Base-by-base conservation (phyloP, 768 basidiomycete species). In the Lactarius sanguifluus region DNA sequence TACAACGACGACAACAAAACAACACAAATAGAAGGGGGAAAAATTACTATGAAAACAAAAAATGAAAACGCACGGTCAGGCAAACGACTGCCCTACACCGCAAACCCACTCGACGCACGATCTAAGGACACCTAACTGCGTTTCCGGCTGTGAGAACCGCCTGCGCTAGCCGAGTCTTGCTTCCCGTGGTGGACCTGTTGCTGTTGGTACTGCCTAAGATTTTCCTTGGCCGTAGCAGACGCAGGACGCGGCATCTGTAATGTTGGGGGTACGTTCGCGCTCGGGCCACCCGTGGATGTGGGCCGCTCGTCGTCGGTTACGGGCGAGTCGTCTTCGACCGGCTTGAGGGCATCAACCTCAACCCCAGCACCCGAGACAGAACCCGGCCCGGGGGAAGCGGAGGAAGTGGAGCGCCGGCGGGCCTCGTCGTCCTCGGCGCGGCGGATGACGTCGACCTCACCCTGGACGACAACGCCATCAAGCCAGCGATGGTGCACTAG, bases 401-500 rank as follows among this genome's bases (percentile, higher is more conserved):
- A 43, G 52, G 45, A 36, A 72, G 75, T 2, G 23, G 23, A 13
- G 57, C 74, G 76, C 61, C 71, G 65, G 12, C 71, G 75, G 41
- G 75, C 74, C 43, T 87, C 84, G 68, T 81, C 81, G 62, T 82
- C 80, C 72, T 91, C 88, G 30, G 84, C 82, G 28, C 88, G 79
- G 34, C 85, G 79, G 61, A 91, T 85, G n/a, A 88, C 80, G 72
- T 96, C 94, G 30, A 94, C 79, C 79, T 97, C 95, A 47, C 95
- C 95, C 74, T 94, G 92, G 0, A 97, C 95, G 28, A 88, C 83
- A 28, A 93, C 80, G 5, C 86, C 90, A 16, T 91, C 90, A 8
- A 98, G 80, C 95, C 96, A 98, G 45, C 83, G 81, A 74, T 98
- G 94, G 69, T 91, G 87, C 5, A 85, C 83, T 71, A 97, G 82